These are phyloP conservation scores for Selaginella tamariscina DNA, from an alignment of 75 land plant genomes.

Conservation along the genomic window DNA sequence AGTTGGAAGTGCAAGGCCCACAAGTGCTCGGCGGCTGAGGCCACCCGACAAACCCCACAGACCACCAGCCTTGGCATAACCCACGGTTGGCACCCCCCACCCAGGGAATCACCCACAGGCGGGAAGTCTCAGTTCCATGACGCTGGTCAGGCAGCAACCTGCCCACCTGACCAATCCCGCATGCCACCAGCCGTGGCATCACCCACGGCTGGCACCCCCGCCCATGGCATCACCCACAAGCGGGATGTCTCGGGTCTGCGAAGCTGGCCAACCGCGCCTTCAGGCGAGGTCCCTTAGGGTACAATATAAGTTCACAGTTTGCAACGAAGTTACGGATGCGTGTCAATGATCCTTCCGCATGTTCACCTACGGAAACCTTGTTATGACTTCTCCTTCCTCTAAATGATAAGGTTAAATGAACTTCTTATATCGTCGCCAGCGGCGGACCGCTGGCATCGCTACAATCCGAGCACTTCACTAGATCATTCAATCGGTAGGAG, in stretches of 20 bases:
- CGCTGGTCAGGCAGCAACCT: neutral
- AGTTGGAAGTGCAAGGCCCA: neutral
- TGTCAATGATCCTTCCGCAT: constrained; percentile 15
- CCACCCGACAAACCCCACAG: neutral
- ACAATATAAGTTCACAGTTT: constrained; percentile 1
- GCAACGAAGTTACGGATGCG: constrained; percentile 6
- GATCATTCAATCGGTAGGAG: constrained; percentile 13
- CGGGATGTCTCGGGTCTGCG: neutral
- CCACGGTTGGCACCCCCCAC: neutral
- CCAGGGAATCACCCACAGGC: neutral
- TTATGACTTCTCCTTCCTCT: constrained; percentile 15
- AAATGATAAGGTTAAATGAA: constrained; percentile 11
- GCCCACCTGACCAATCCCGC: neutral
- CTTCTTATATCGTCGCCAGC: constrained; percentile 10
- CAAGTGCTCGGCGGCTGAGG: neutral
- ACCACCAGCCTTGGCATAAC: neutral
- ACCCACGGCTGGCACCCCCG: neutral
- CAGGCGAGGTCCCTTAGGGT: constrained; percentile 10
- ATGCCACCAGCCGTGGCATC: neutral
- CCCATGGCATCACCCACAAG: neutral
- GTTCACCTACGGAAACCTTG: constrained; percentile 12
- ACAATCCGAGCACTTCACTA: constrained; percentile 10
- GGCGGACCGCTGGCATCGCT: constrained; percentile 1
- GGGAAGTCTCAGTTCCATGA: neutral
- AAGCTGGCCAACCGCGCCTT: constrained; percentile 3